Evolutionary conservation across 106 monocot species (phyloP), one percentile per base, ranked within the genome.

Genomic region (Narthecium ossifragum): DNA sequence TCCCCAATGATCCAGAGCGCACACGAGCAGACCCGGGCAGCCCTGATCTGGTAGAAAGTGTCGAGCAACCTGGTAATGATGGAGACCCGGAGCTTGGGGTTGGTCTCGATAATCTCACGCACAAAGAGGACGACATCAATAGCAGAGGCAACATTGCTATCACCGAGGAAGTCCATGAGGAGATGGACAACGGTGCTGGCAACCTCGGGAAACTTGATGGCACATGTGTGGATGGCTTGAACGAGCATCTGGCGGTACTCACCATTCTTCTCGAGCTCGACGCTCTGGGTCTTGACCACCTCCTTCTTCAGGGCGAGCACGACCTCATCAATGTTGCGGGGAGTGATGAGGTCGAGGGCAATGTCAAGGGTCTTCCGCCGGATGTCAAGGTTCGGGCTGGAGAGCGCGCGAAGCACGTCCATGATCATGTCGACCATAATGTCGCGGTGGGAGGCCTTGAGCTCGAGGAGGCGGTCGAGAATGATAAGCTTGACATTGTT

Each of bases 211-310:
- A 80, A 92, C 78, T 92, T 84, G 43, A 92, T 79, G 1, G 92
- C 83, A 50, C 92, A 92, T 2, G 92, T 62, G 47, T 92, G 92
- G 15, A 92, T 92, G 4, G 92, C 92, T 52, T 92, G 86, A 17
- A 92, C 86, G 3, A 92, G 75, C 92, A 92, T 92, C 63, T 92
- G 92, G 37, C 92, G 56, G 62, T 87, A 92, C 53, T 92, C 92
- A 17, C 92, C 86, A 55, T 82, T 79, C 58, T 86, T 83, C 60
- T 92, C 92, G 31, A 83, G 74, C 72, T 92, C 92, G 10, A 72
- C 85, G 26, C 84, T 76, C 60, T 92, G 92, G 1, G 92, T 92
- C 75, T 92, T 92, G 7, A 92, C 75, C 14, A 92, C 86, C 69
- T 92, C 92, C 67, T 87, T 92, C 75, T 92, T 92, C 26, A 92